Conservation (phyloP, 192 early-diverging fungal species). For the Podila minutissima region DNA sequence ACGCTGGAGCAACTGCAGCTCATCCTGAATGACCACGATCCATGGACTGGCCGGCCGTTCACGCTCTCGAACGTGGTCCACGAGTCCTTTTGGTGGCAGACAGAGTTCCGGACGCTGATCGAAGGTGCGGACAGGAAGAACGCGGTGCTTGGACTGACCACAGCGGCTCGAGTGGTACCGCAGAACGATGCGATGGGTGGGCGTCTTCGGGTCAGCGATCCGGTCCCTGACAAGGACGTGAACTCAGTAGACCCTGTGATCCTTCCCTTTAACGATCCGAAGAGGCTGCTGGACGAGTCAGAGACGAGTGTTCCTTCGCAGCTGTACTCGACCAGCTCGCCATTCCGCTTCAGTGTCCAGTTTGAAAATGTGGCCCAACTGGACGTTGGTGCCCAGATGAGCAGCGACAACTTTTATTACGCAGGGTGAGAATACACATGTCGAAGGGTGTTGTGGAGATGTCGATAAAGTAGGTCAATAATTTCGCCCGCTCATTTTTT, state of each 20-base stretch:
- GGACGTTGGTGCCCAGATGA: slow-evolving; percentile 50
- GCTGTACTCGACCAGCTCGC: slow-evolving; percentile 53
- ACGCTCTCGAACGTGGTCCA: slow-evolving; percentile 47
- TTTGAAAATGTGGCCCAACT: slow-evolving; percentile 53
- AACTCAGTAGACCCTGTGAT: not conserved
- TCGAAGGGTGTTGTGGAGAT: too few species aligned
- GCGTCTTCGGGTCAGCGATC: not conserved
- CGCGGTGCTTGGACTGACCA: not conserved
- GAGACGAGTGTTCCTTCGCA: too few species aligned
- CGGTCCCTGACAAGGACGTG: slow-evolving; percentile 3
- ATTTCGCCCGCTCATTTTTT: not conserved
- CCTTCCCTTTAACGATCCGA: not conserved
- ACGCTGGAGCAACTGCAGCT: slow-evolving; percentile 57
- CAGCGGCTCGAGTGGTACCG: not conserved
- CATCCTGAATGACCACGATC: slow-evolving; percentile 54
- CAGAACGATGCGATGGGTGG: not conserved
- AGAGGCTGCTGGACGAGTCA: too few species aligned
- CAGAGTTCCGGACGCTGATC: slow-evolving; percentile 55
- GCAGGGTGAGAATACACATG: slow-evolving; percentile 54
- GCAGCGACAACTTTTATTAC: slow-evolving; percentile 60
- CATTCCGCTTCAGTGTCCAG: slow-evolving; percentile 63
- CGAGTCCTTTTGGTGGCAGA: slow-evolving; percentile 65
- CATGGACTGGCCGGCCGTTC: slow-evolving; percentile 34
- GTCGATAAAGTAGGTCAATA: not conserved
- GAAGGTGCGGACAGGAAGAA: slow-evolving; percentile 24